Evolutionary conservation across 768 basidiomycete genomes (phyloP).

Genomic region (Russula earlei): DNA sequence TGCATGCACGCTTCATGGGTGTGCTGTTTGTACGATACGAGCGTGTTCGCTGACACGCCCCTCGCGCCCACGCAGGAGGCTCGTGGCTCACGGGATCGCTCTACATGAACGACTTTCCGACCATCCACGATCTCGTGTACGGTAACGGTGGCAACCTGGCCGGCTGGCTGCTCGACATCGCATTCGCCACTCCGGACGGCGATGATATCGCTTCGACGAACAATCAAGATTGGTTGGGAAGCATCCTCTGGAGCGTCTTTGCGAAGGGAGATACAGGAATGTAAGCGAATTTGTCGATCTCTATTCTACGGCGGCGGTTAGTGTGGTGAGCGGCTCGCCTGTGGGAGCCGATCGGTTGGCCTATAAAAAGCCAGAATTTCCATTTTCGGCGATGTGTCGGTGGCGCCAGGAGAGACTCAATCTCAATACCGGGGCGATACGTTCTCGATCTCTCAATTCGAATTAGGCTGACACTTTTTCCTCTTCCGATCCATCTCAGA

Average conservation of each 20-base stretch:
- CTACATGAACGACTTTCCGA: slow-evolving; percentile 55
- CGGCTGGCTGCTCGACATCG: slow-evolving; percentile 51
- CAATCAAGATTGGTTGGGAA: slow-evolving; percentile 47
- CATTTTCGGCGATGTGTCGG: too few species aligned
- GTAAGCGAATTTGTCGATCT: slow-evolving; percentile 35
- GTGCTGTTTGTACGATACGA: too few species aligned
- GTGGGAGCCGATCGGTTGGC: too few species aligned
- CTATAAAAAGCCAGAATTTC: too few species aligned
- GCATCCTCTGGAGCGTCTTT: slow-evolving; percentile 43
- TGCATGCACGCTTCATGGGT: not conserved
- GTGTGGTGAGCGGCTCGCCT: too few species aligned
- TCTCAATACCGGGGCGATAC: too few species aligned
- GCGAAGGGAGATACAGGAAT: slow-evolving; percentile 47
- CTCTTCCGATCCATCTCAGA: slow-evolving; percentile 25
- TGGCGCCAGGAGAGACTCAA: too few species aligned
- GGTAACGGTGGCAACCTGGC: slow-evolving; percentile 39
- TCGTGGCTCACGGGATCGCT: slow-evolving; percentile 62
- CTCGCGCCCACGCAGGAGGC: slow-evolving; percentile 34
- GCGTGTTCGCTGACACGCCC: not conserved
- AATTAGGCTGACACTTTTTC: too few species aligned
- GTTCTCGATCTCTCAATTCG: too few species aligned
- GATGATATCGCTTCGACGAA: slow-evolving; percentile 33
- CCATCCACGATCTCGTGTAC: slow-evolving; percentile 45
- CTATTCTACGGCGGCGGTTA: too few species aligned
- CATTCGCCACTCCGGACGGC: slow-evolving; percentile 47